Conservation (phyloP, 1,284 basidiomycete species). For the Microstroma glucosiphilum region DNA sequence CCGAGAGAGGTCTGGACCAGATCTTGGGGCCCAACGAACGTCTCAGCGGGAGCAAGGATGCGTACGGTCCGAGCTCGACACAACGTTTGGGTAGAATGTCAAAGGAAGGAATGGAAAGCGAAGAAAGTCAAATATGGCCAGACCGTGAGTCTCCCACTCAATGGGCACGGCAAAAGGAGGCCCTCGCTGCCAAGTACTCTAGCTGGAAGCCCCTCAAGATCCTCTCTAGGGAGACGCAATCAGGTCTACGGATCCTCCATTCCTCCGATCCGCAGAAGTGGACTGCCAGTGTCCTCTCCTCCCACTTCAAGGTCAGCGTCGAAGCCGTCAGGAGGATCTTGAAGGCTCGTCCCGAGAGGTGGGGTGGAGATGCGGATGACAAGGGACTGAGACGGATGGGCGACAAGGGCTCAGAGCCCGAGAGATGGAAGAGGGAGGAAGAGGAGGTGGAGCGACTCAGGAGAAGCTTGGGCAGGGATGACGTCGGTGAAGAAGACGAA, state of each 20-base stretch:
- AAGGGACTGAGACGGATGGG: conserved; percentile 17
- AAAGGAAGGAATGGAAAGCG: too few relatives aligned
- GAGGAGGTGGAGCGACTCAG: conserved; percentile 18
- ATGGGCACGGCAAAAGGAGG: not conserved
- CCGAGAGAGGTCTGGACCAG: conserved; percentile 22
- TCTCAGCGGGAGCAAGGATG: not conserved
- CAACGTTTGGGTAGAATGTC: too few relatives aligned
- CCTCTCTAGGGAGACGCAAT: conserved; percentile 44
- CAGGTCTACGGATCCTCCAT: conserved; percentile 40
- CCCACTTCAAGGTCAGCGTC: conserved; percentile 35
- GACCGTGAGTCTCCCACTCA: conserved; percentile 3
- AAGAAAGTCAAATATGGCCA: not conserved
- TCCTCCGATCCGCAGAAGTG: conserved; percentile 42
- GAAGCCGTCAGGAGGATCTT: conserved; percentile 45
- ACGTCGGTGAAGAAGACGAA: conserved; percentile 8
- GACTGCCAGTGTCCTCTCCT: conserved; percentile 22
- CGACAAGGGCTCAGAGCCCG: not conserved
- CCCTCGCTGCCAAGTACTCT: not conserved
- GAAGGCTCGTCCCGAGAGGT: conserved; percentile 21
- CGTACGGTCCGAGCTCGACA: conserved; percentile 1
- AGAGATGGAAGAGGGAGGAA: conserved; percentile 15
- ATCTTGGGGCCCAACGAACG: conserved; percentile 23
- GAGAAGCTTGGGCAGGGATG: conserved; percentile 11
- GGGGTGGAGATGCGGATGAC: conserved; percentile 20
- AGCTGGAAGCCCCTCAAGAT: conserved; percentile 41